phyloP scores from a whole-genome alignment of 306 rosid genomes.

The Cicer judaicum region DNA sequence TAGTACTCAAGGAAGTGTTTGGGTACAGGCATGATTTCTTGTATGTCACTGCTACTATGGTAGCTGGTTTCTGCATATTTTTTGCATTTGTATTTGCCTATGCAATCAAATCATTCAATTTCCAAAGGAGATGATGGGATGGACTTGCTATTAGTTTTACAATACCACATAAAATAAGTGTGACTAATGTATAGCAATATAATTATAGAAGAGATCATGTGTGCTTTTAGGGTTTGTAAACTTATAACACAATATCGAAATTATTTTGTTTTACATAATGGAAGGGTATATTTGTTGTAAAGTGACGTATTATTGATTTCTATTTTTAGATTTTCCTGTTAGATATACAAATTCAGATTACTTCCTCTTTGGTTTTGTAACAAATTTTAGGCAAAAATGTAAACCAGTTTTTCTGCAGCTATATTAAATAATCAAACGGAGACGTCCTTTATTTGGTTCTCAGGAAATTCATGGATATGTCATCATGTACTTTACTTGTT shows the following conservation, averaged over 20 bases:
- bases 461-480: too few species aligned
- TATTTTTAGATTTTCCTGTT: constrained; percentile 29
- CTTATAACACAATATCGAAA: constrained; percentile 42
- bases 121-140: constrained; percentile 85
- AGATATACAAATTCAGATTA: constrained; percentile 22
- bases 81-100: constrained; percentile 84
- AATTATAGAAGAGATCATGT: constrained; percentile 45
- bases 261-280: constrained; percentile 34
- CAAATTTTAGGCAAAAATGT: constrained; percentile 9
- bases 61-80: constrained; percentile 82
- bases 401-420: background rate
- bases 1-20: constrained; percentile 63
- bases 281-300: constrained; percentile 38
- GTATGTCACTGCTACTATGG: constrained; percentile 72
- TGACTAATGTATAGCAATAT: constrained; percentile 57
- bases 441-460: too few species aligned
- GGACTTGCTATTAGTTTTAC: constrained; percentile 37
- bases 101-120: constrained; percentile 96
- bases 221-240: constrained; percentile 45
- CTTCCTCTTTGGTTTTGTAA: constrained; percentile 1
- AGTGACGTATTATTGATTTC: constrained; percentile 36
- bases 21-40: constrained; percentile 88
- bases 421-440: background rate
- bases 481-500: too few species aligned
- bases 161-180: constrained; percentile 43